Base-by-base conservation (phyloP, 108 stramenopile species). In the Cyclotella cryptica region DNA sequence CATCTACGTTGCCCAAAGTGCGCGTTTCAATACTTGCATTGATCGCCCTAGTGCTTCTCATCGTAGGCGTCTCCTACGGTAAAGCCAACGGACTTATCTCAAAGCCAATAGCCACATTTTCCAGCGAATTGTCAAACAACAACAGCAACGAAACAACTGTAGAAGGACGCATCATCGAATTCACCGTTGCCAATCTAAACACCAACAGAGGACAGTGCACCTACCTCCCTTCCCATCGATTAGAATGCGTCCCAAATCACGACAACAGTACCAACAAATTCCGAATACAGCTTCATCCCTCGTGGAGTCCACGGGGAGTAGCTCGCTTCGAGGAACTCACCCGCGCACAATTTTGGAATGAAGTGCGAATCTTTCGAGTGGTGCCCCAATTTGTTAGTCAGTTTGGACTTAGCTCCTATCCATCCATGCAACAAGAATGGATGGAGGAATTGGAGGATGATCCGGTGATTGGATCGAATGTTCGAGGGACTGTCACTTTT, bases 221-320 rank as follows among this genome's bases (percentile, higher is more conserved):
- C 15, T 57, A 29, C 11, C 8, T 46, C 43, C 54, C 27, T 14
- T 11, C 51, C 26, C 51, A 12, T 66, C 30, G 54, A 22, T 41
- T 75, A 26, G 63, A 46, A 43, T 75, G 74, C 55, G 45, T 45
- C 21, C 74, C 62, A 22, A 24, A n/a, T 8, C 63, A 66, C 54
- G 27, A 67, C 53, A 27, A 30, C 12, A 27, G 63, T 15, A 76
- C 66, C 13, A 55, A 67, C 55, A 76, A 76, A 51, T 76, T 76
- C 19, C 57, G 75, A 0, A 68, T 76, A 45, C 44, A 79, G 69
- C 77, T 85, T 10, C 82, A 79, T 49, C 91, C 91, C 3, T 76
- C 79, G 1, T 92, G 91, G 91, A 87, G 92, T 57, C 94, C 94
- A n/a, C 27, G 90, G 13, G 94, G 94, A 27, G 92, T 92, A 2